These are phyloP conservation scores for Corinectria fuckeliana DNA, from an alignment of 2,329 filamentous ascomycete species.

Conservation along the genomic window DNA sequence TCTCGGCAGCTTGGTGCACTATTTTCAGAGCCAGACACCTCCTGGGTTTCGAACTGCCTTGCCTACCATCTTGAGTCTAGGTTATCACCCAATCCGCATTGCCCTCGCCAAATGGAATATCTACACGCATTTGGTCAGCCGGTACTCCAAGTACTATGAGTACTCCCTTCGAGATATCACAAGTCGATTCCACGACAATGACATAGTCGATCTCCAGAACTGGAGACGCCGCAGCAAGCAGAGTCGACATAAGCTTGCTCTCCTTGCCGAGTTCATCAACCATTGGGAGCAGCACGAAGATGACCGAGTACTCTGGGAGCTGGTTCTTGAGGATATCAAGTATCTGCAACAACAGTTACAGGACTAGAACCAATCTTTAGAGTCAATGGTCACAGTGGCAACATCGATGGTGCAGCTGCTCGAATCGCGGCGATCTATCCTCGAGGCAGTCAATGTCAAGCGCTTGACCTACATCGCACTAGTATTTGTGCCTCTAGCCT, in stretches of 20 bases:
- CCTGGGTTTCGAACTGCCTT: background rate
- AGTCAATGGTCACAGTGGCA: constrained; percentile 26
- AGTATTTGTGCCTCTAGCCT: constrained; percentile 1
- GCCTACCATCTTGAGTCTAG: constrained; percentile 18
- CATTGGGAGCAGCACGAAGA: background rate
- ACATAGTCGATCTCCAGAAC: constrained; percentile 29
- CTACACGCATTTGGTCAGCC: constrained; percentile 24
- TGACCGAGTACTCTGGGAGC: background rate
- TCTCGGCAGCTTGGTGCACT: constrained; percentile 7
- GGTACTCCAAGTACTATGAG: constrained; percentile 29
- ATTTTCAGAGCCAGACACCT: background rate
- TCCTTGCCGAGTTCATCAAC: background rate
- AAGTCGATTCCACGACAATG: constrained; percentile 19
- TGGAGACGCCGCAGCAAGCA: constrained; percentile 28
- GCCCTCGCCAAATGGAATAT: constrained; percentile 27
- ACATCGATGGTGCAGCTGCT: constrained; percentile 30
- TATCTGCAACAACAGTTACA: constrained; percentile 6
- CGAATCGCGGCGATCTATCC: constrained; percentile 23
- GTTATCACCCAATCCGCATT: constrained; percentile 28
- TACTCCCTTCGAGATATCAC: constrained; percentile 21
- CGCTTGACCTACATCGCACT: constrained; percentile 12
- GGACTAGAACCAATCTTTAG: constrained; percentile 18
- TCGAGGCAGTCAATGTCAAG: constrained; percentile 14
- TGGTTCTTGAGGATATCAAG: background rate
- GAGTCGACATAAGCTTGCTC: constrained; percentile 20